A percentile compares a stretch with the other conserved stretches of the same genome.
Evolutionary conservation across 176 grass and related monocot genomes (phyloP).

Genomic region (Rhynchospora tenuis): DNA sequence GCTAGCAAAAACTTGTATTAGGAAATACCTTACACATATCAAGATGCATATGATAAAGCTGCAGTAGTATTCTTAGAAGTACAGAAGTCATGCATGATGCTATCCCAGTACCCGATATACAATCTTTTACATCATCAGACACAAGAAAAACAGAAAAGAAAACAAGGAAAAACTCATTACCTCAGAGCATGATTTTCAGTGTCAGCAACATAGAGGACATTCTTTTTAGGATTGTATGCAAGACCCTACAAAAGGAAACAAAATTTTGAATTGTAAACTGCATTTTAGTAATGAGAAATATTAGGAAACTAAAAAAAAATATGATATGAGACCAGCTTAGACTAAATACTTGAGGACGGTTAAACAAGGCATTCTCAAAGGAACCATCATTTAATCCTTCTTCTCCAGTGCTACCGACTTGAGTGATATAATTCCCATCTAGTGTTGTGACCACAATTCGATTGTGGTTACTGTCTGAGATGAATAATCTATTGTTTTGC

Average conservation of each 20-base stretch:
- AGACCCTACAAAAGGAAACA: conserved; percentile 58
- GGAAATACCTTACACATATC: background rate
- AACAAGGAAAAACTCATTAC: conserved; percentile 36
- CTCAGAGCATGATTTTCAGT: conserved; percentile 94
- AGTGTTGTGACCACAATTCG: conserved; percentile 84
- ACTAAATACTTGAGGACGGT: conserved; percentile 77
- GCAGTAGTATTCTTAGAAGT: background rate
- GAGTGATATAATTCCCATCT: conserved; percentile 73
- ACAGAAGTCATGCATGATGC: background rate
- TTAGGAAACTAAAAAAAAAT: background rate
- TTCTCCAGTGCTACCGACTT: conserved; percentile 81
- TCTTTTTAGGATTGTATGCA: conserved; percentile 83
- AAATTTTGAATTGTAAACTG: conserved; percentile 1
- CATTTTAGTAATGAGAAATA: background rate
- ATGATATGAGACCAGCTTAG: conserved; percentile 17
- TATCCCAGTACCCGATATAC: background rate
- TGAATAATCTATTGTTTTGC: conserved; percentile 84
- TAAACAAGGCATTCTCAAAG: conserved; percentile 80
- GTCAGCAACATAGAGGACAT: conserved; percentile 92
- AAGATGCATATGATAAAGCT: background rate
- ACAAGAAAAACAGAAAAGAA: background rate
- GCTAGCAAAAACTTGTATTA: background rate
- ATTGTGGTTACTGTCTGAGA: conserved; percentile 98
- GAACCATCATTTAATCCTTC: conserved; percentile 84
- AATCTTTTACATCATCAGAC: background rate